A percentile compares a stretch with the other conserved stretches of the same genome.
phyloP scores from a whole-genome alignment of 176 grass and related monocot genomes.

The Aechmea fasciata region DNA sequence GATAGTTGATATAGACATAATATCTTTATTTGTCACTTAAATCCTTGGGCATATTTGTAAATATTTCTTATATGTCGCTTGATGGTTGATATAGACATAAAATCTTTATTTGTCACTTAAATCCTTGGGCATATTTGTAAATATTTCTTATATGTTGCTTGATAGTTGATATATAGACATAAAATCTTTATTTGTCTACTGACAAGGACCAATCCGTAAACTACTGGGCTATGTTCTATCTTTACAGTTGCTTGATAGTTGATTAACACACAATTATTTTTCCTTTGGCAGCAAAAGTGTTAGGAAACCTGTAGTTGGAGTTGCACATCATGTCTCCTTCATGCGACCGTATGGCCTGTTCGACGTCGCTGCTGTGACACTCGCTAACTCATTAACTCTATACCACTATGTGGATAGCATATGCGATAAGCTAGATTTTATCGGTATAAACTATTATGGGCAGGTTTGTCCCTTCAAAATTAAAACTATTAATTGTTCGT shows the following conservation, averaged over 20 bases:
- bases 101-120: no score
- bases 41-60: no score
- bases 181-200: no score
- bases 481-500: not conserved
- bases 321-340: slow-evolving; percentile 82
- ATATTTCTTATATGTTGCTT: no score
- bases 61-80: no score
- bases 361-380: slow-evolving; percentile 64
- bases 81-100: no score
- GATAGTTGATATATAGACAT: no score
- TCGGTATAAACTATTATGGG: slow-evolving; percentile 96
- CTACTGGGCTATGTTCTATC: not conserved
- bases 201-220: no score
- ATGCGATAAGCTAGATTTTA: slow-evolving; percentile 73
- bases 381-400: slow-evolving; percentile 73
- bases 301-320: slow-evolving; percentile 51
- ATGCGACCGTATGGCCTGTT: slow-evolving; percentile 81
- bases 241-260: not conserved
- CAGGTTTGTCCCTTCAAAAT: slow-evolving; percentile 40
- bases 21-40: no score
- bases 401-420: slow-evolving; percentile 85
- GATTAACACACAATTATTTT: slow-evolving; percentile 20
- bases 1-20: no score
- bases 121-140: no score
- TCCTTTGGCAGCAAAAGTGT: slow-evolving; percentile 39